Evolutionary conservation across 1,284 basidiomycete genomes (phyloP), one percentile per base, ranked within the genome.

Genomic region (Rhodotorula mucilaginosa): DNA sequence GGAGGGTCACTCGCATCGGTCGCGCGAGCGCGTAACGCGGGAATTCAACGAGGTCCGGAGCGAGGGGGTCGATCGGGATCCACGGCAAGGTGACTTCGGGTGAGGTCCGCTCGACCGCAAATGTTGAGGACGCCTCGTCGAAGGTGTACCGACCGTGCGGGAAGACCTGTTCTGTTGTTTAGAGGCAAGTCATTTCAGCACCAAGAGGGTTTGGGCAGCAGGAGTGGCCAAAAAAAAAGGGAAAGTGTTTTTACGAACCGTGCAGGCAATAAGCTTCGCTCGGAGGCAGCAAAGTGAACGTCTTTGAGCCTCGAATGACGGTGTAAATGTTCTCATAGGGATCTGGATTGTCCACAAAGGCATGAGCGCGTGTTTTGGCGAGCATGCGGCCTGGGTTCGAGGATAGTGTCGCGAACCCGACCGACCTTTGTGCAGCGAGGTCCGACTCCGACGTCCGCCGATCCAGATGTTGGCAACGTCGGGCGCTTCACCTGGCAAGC

Each of bases 401-500:
- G 12, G 39, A 44, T 0, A 1, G 39, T 44, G 56, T 26, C 21
- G 21, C 64, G 18, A 29, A 34, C 1, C 65, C 54, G 46, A 69
- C 83, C 62, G 76, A 91, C 91, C 92, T 78, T 87, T 90, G 79
- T 97, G 93, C 60, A 95, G 86, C 67, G 89, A 92, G 0, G 93
- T 95, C 12, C 88, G 83, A 78, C 91, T 93, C 72, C 83, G 82
- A 63, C 84, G 84, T 76, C 90, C 86, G 15, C 93, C 93, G 61
- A 96, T 90, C 93, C 93, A 96, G 29, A 95, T 79, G 79, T 96
- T 96, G 0, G 93, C 91, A 5, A 92, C 93, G 77, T 96, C 93
- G 0, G 93, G 92, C 18, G 62, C n/a, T 47, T 73, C 49, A 2
- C 68, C 74, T 75, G 46, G 13, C 1, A 5, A 16, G 2, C 2